phyloP scores from a whole-genome alignment of 2,329 filamentous ascomycete species.

The Trichophyton mentagrophytes region DNA sequence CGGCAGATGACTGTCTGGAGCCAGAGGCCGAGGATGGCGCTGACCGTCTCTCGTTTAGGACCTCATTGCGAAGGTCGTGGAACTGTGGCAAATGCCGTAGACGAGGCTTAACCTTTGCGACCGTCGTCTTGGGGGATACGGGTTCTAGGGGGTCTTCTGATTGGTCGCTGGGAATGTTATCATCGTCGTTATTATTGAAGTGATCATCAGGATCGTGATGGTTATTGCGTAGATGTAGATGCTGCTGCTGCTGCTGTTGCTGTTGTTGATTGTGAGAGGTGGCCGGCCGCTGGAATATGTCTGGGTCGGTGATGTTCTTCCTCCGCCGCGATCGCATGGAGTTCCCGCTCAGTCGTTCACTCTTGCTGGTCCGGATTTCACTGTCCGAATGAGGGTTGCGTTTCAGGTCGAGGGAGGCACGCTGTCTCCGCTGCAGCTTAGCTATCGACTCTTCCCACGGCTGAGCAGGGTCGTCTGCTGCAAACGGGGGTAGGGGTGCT shows the following conservation, averaged over 20 bases:
- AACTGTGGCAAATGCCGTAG: conserved; percentile 13
- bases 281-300: conserved; percentile 25
- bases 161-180: conserved; percentile 8
- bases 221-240: no score
- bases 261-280: conserved; percentile 15
- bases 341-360: conserved; percentile 19
- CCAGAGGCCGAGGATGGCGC: conserved; percentile 3
- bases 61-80: conserved; percentile 11
- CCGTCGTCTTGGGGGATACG: not conserved
- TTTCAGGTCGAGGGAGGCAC: not conserved
- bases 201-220: no score
- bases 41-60: conserved; percentile 1
- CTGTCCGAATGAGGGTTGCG: not conserved
- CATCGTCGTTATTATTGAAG: no score
- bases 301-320: conserved; percentile 32
- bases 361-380: conserved; percentile 18
- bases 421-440: not conserved
- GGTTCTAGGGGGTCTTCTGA: conserved; percentile 10
- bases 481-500: not conserved
- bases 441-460: conserved; percentile 3
- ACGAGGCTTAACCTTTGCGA: conserved; percentile 7
- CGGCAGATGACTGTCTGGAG: conserved; percentile 3
- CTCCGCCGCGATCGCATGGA: conserved; percentile 20
- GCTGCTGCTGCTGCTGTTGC: no score
- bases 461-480: not conserved